phyloP scores from a whole-genome alignment of 805 yeast species.

The Saccharomycopsis fibuligera region DNA sequence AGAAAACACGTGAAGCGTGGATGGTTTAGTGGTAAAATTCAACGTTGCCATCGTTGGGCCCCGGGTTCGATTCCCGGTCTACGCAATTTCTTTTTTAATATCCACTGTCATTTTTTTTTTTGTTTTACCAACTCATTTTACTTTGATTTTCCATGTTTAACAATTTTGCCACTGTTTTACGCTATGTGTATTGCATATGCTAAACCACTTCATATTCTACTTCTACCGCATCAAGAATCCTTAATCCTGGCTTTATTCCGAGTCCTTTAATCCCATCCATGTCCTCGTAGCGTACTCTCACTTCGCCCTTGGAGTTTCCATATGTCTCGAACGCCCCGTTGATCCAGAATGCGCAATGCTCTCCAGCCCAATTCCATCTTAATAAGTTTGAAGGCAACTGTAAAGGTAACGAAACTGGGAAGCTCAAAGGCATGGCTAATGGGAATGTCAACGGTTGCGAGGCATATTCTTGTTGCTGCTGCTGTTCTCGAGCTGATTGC shows the following conservation, averaged over 20 bases:
- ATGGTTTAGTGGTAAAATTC: constrained; percentile 54
- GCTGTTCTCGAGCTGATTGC: too few relatives aligned
- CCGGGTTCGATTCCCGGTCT: constrained; percentile 57
- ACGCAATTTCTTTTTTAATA: too few relatives aligned
- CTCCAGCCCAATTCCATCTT: too few relatives aligned
- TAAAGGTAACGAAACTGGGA: too few relatives aligned
- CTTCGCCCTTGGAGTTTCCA: background rate
- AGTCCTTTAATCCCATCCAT: constrained; percentile 69
- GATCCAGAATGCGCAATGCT: background rate
- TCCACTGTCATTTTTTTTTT: too few relatives aligned
- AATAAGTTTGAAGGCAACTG: too few relatives aligned
- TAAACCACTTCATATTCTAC: constrained; percentile 30
- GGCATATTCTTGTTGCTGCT: too few relatives aligned
- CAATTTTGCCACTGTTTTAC: background rate
- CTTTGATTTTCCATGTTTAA: too few relatives aligned
- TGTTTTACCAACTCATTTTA: too few relatives aligned
- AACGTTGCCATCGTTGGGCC: constrained; percentile 53
- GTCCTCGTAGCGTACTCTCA: constrained; percentile 36
- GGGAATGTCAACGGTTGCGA: background rate
- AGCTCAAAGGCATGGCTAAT: background rate
- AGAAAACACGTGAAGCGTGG: too few relatives aligned
- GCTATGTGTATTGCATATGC: background rate
- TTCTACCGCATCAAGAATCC: constrained; percentile 45
- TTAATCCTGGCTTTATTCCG: constrained; percentile 40
- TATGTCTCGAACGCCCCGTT: background rate